Percentiles rank a stretch among this genome's conserved stretches.
phyloP scores from a whole-genome alignment of 768 basidiomycete genomes.

The Naganishia friedmannii region DNA sequence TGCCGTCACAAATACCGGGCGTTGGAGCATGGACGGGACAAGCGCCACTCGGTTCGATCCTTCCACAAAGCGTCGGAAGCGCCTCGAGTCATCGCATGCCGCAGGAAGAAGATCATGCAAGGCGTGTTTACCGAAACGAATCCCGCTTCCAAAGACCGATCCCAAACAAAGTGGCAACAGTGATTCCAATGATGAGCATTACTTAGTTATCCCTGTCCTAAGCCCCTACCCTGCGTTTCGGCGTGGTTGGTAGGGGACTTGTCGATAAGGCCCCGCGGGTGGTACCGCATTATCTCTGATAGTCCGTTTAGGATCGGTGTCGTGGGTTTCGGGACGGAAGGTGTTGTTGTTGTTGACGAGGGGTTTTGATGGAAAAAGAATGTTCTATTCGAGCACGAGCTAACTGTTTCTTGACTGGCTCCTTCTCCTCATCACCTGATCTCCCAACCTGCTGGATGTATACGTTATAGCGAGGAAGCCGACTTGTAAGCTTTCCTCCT shows the following conservation, averaged over 20 bases:
- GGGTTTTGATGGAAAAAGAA: not conserved
- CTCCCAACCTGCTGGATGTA: not conserved
- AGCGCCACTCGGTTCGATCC: too few species aligned
- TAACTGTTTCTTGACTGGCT: not conserved
- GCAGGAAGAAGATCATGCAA: too few species aligned
- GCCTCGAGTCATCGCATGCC: too few species aligned
- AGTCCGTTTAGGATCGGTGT: not conserved
- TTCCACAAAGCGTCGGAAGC: too few species aligned
- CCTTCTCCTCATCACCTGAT: not conserved
- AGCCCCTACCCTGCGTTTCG: conserved; percentile 1
- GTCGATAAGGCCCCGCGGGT: not conserved
- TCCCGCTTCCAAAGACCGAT: not conserved
- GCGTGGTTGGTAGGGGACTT: conserved; percentile 2
- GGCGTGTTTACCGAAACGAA: too few species aligned
- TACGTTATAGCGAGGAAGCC: conserved; percentile 43
- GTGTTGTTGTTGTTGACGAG: not conserved
- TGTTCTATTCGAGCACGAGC: conserved; percentile 29
- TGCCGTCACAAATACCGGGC: too few species aligned
- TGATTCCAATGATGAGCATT: not conserved
- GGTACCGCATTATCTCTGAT: not conserved
- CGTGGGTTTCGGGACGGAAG: too few species aligned
- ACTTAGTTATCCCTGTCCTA: conserved; percentile 7
- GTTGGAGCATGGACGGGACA: too few species aligned
- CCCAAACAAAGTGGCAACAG: not conserved
- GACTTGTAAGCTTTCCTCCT: conserved; percentile 48